Percentiles rank a stretch among this genome's conserved stretches.
Conservation (phyloP, 805 yeast genomes). For the Ascoidea tarda region DNA sequence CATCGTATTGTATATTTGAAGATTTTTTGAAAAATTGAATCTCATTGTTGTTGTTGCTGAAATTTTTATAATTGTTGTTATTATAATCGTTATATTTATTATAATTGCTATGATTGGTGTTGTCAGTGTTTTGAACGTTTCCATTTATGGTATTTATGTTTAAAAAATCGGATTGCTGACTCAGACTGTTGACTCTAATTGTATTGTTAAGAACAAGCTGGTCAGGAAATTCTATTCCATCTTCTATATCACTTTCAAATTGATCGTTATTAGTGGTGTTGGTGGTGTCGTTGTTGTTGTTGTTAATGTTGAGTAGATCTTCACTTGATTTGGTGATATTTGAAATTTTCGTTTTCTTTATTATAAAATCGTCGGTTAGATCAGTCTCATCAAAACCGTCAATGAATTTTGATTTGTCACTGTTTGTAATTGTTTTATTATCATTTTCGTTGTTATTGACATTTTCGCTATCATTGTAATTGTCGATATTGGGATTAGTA, state of each 20-base stretch:
- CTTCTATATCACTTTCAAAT: conserved; percentile 6
- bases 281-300: no score
- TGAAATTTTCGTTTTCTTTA: no score
- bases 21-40: background rate
- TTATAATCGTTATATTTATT: background rate
- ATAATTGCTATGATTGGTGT: background rate
- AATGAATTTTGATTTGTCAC: background rate
- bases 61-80: background rate
- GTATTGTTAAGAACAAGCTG: background rate
- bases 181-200: no score
- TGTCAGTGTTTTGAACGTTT: background rate
- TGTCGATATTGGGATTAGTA: background rate
- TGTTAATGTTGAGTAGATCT: no score
- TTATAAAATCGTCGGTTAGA: background rate
- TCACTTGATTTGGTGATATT: no score
- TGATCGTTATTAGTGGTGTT: background rate
- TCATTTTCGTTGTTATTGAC: no score
- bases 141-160: background rate
- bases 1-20: conserved; percentile 1
- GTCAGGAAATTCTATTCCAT: conserved; percentile 10
- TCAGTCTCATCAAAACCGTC: background rate
- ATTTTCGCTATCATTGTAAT: background rate
- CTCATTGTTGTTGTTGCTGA: background rate
- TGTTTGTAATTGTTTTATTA: no score
- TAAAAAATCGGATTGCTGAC: no score